Percentiles rank a stretch among this genome's conserved stretches.
These are phyloP conservation scores for Sindora glabra DNA, from an alignment of 306 rosid species.

Conservation along the genomic window DNA sequence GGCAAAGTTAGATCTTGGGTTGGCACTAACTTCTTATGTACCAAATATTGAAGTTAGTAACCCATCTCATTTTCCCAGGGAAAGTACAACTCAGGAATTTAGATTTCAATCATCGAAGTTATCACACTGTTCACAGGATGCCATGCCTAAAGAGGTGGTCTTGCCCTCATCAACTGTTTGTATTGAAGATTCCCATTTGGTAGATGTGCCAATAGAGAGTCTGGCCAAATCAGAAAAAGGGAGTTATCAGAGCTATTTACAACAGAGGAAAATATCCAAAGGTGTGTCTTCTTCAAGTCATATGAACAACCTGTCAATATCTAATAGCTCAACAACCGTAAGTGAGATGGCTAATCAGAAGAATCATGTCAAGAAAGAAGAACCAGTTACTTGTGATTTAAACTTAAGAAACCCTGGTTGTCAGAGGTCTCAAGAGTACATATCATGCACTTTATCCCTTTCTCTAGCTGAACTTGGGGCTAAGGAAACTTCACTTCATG, in stretches of 20 bases:
- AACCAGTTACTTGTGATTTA: slow-evolving; percentile 24
- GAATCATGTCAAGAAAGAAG: slow-evolving; percentile 33
- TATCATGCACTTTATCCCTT: slow-evolving; percentile 24
- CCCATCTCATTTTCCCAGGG: slow-evolving; percentile 12
- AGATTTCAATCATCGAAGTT: slow-evolving; percentile 13
- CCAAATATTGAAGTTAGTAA: slow-evolving; percentile 17
- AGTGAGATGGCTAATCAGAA: slow-evolving; percentile 18
- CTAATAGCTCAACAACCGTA: slow-evolving; percentile 14
- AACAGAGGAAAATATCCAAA: slow-evolving; percentile 28
- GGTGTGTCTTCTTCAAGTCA: slow-evolving; percentile 19
- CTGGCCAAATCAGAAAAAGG: slow-evolving; percentile 20
- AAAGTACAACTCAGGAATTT: slow-evolving; percentile 18
- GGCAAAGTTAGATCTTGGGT: slow-evolving; percentile 91
- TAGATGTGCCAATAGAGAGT: slow-evolving; percentile 32
- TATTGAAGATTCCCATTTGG: slow-evolving; percentile 26
- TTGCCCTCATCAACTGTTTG: slow-evolving; percentile 24
- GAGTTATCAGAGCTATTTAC: slow-evolving; percentile 24
- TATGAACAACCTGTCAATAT: slow-evolving; percentile 7
- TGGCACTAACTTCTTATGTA: slow-evolving; percentile 63
- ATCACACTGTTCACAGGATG: slow-evolving; percentile 19
- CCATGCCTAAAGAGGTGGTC: slow-evolving; percentile 26
- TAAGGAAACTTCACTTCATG: slow-evolving; percentile 34
- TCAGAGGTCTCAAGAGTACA: slow-evolving; percentile 51
- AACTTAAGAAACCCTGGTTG: slow-evolving; percentile 24
- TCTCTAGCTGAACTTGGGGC: slow-evolving; percentile 25